Percentiles rank a stretch among this genome's conserved stretches.
phyloP scores from a whole-genome alignment of 306 rosid genomes.

The Fagus crenata region DNA sequence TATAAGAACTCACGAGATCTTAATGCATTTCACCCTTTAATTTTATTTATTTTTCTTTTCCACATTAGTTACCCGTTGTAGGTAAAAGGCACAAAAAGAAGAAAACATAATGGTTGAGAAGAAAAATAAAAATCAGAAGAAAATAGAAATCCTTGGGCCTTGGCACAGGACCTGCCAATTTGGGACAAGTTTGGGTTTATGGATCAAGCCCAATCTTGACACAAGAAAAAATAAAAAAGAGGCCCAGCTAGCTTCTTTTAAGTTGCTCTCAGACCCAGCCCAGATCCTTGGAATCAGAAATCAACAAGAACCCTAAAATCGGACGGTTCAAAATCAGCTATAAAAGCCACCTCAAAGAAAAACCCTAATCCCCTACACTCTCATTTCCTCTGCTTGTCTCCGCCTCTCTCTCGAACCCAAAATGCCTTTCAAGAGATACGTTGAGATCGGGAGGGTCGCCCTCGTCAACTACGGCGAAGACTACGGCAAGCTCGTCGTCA shows the following conservation, averaged over 20 bases:
- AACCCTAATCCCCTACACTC: slow-evolving; percentile 26
- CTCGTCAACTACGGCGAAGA: slow-evolving; percentile 88
- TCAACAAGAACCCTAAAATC: background rate
- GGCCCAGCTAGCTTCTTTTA: too few species aligned
- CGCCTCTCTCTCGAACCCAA: slow-evolving; percentile 18
- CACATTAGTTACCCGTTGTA: background rate
- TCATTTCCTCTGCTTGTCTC: background rate
- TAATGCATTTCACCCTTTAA: too few species aligned
- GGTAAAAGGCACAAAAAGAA: background rate
- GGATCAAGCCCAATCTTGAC: too few species aligned
- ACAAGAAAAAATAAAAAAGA: too few species aligned
- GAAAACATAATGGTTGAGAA: background rate
- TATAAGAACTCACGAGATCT: too few species aligned
- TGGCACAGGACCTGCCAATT: too few species aligned
- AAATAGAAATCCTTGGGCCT: too few species aligned
- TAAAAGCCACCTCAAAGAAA: background rate
- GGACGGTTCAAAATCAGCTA: slow-evolving; percentile 5
- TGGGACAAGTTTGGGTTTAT: too few species aligned
- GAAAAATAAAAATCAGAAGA: too few species aligned
- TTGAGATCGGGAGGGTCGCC: slow-evolving; percentile 94
- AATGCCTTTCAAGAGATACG: slow-evolving; percentile 92
- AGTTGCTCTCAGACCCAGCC: too few species aligned
- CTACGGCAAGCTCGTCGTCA: slow-evolving; percentile 87
- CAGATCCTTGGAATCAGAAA: background rate
- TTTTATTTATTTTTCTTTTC: too few species aligned